phyloP scores from a whole-genome alignment of 2,329 filamentous ascomycete species.

The Ambrosiella cleistominuta region DNA sequence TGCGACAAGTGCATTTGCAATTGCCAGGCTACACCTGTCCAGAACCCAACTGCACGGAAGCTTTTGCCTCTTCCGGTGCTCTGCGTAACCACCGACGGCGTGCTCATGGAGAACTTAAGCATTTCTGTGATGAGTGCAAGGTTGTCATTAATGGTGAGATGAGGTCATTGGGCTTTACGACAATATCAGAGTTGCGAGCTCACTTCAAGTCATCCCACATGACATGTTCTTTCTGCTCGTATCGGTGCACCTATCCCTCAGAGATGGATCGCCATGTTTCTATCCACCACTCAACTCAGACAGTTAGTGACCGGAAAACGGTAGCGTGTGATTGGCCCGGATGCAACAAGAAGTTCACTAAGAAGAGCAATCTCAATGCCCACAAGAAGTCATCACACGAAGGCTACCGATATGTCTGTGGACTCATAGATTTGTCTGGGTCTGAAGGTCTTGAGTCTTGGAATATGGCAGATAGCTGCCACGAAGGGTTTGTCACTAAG shows the following conservation, averaged over 20 bases:
- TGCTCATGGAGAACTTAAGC: constrained; percentile 51
- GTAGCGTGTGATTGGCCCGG: constrained; percentile 48
- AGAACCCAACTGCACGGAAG: constrained; percentile 40
- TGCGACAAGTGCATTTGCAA: constrained; percentile 57
- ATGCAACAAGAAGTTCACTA: constrained; percentile 65
- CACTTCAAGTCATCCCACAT: constrained; percentile 61
- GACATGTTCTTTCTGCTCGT: constrained; percentile 57
- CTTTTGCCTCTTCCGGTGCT: constrained; percentile 56
- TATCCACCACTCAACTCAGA: constrained; percentile 49
- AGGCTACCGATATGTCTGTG: constrained; percentile 63
- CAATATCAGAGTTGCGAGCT: constrained; percentile 49
- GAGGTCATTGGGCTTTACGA: constrained; percentile 46
- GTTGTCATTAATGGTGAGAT: constrained; percentile 24
- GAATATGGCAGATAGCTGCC: constrained; percentile 52
- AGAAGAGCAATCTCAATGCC: constrained; percentile 62
- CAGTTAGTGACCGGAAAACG: constrained; percentile 44
- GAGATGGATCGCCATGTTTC: constrained; percentile 65
- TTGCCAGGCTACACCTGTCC: constrained; percentile 55
- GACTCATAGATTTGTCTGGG: constrained; percentile 40
- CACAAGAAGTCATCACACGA: constrained; percentile 67
- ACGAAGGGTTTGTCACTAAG: constrained; percentile 59
- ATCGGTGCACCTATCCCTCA: constrained; percentile 46
- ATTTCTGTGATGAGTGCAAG: constrained; percentile 61
- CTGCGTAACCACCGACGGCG: constrained; percentile 54
- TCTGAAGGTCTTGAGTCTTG: constrained; percentile 39